These are phyloP conservation scores for Gloeopeniophorella convolvens DNA, from an alignment of 768 basidiomycete species.

Conservation along the genomic window DNA sequence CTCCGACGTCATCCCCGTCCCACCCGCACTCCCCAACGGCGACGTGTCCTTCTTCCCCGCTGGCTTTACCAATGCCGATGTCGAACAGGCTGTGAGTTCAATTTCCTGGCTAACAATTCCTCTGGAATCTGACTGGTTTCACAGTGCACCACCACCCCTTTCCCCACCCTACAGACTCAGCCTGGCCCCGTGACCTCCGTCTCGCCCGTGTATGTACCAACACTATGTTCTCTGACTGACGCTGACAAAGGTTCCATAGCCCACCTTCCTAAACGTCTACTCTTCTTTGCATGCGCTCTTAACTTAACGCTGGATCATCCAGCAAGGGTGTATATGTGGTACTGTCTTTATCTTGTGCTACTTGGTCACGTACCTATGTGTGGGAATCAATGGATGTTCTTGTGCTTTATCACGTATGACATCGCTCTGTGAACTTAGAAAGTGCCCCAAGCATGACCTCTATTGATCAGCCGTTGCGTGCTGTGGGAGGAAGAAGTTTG, in stretches of 20 bases:
- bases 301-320: too few species aligned
- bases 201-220: conserved; percentile 28
- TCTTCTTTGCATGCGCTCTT: too few species aligned
- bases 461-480: too few species aligned
- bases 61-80: conserved; percentile 25
- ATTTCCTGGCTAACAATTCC: not conserved
- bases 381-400: too few species aligned
- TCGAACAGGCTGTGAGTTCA: conserved; percentile 20
- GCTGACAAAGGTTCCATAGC: not conserved
- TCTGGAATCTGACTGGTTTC: not conserved
- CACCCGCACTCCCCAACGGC: conserved; percentile 24
- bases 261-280: conserved; percentile 16
- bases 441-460: too few species aligned
- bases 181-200: conserved; percentile 30
- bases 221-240: not conserved
- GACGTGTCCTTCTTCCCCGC: not conserved
- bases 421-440: too few species aligned
- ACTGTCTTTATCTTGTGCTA: too few species aligned
- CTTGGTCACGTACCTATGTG: too few species aligned
- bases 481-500: too few species aligned
- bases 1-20: conserved; percentile 38
- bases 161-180: conserved; percentile 30
- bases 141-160: conserved; percentile 30
- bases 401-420: too few species aligned
- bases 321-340: too few species aligned